Conservation (phyloP, 1,284 basidiomycete genomes). For the Sporisorium reilianum region DNA sequence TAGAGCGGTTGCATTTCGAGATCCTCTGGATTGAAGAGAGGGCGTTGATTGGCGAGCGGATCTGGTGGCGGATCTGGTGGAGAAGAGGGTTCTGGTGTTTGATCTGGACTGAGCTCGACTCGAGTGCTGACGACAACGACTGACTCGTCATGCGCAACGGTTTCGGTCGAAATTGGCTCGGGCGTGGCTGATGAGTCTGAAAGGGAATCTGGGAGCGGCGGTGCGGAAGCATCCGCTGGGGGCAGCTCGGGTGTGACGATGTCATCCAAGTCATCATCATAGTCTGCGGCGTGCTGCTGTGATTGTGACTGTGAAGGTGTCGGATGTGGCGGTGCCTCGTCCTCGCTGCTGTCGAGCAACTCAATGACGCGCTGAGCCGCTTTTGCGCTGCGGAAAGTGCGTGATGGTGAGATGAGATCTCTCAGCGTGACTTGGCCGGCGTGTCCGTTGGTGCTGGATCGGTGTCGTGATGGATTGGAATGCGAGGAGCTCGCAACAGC, state of each 20-base stretch:
- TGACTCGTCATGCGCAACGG: not conserved
- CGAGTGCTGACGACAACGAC: not conserved
- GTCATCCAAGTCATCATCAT: conserved; percentile 20
- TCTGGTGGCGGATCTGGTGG: conserved; percentile 23
- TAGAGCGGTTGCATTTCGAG: conserved; percentile 31
- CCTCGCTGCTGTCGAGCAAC: conserved; percentile 36
- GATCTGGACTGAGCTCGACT: not conserved
- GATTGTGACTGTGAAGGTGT: not conserved
- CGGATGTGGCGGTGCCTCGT: conserved; percentile 1
- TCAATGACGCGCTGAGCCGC: conserved; percentile 17
- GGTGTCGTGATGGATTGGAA: conserved; percentile 4
- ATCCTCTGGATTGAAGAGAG: conserved; percentile 32
- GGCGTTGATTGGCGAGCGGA: conserved; percentile 27
- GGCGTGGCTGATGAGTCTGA: not conserved
- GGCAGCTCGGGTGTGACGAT: conserved; percentile 31
- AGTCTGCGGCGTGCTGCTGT: not conserved
- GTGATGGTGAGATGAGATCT: conserved; percentile 11
- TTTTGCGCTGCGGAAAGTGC: not conserved
- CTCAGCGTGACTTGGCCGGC: conserved; percentile 12
- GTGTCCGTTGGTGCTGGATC: not conserved
- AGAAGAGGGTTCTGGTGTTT: conserved; percentile 1
- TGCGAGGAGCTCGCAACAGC: conserved; percentile 20
- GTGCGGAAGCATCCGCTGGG: conserved; percentile 20
- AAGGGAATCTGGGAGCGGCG: conserved; percentile 6
- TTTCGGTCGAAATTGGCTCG: not conserved